Evolutionary conservation across 2,329 filamentous ascomycete species (phyloP).

Genomic region (Colletotrichum lini): DNA sequence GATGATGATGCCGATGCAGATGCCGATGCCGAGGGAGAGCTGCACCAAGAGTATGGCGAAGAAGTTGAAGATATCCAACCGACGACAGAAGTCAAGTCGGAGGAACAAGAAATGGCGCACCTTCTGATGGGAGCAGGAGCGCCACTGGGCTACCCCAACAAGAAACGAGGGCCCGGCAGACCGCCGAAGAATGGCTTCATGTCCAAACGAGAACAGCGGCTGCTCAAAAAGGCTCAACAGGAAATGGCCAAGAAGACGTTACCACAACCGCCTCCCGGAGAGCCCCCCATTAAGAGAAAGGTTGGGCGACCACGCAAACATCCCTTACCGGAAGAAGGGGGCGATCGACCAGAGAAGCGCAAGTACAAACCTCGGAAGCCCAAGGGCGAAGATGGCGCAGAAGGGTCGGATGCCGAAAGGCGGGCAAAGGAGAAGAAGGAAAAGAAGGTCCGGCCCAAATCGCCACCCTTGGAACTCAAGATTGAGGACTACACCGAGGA

Average conservation of each 20-base stretch:
- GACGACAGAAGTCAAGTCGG: conserved; percentile 46
- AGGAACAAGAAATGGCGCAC: conserved; percentile 52
- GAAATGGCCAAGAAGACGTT: conserved; percentile 67
- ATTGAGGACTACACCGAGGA: conserved; percentile 70
- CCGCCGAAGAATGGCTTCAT: conserved; percentile 88
- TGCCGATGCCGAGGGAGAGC: conserved; percentile 47
- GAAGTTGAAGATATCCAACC: conserved; percentile 35
- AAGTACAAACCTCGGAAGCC: conserved; percentile 76
- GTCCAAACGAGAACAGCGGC: conserved; percentile 81
- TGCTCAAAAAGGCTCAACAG: conserved; percentile 72
- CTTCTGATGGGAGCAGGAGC: conserved; percentile 56
- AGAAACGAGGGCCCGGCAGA: conserved; percentile 82
- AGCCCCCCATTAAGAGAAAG: conserved; percentile 72
- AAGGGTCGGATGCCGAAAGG: conserved; percentile 70
- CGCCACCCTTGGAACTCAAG: conserved; percentile 70
- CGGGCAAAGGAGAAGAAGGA: conserved; percentile 71
- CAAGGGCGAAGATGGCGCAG: conserved; percentile 66
- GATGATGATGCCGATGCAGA: conserved; percentile 49
- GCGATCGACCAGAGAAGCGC: conserved; percentile 72
- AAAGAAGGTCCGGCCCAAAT: conserved; percentile 72
- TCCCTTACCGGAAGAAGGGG: conserved; percentile 69
- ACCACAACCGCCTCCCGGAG: conserved; percentile 61
- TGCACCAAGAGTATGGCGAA: conserved; percentile 45
- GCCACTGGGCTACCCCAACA: conserved; percentile 49
- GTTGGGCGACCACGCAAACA: conserved; percentile 77